phyloP scores from a whole-genome alignment of 2,329 filamentous ascomycete species.

The Trichocomaceae sp. region DNA sequence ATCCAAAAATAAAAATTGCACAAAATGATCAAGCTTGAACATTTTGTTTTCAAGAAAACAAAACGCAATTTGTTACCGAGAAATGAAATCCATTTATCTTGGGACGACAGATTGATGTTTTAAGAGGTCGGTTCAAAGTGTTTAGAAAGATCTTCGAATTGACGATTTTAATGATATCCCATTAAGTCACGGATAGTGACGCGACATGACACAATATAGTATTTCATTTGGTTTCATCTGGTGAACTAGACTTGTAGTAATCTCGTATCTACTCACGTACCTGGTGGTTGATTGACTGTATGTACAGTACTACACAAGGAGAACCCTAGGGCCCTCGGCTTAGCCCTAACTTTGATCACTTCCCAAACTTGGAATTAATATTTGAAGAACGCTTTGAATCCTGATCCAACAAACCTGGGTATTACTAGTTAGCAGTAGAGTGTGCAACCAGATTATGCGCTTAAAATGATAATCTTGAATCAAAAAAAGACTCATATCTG shows the following conservation, averaged over 20 bases:
- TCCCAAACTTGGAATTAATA: not conserved
- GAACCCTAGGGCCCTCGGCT: not conserved
- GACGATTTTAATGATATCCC: slow-evolving; percentile 13
- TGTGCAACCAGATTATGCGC: not conserved
- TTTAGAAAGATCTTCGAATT: slow-evolving; percentile 10
- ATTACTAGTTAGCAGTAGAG: not conserved
- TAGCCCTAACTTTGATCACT: not conserved
- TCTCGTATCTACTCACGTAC: not conserved
- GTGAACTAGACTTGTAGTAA: not conserved
- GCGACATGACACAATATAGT: not conserved
- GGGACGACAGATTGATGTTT: not conserved
- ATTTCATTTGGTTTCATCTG: not conserved
- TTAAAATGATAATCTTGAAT: not conserved
- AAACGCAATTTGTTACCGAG: slow-evolving; percentile 1
- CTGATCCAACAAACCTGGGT: not conserved
- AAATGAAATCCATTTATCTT: not conserved
- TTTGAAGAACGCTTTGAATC: not conserved
- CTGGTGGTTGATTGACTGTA: too few relatives aligned
- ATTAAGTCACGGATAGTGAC: not conserved
- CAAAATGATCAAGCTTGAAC: not conserved
- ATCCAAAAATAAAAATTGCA: not conserved
- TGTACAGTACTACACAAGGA: too few relatives aligned
- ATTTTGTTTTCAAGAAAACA: slow-evolving; percentile 2
- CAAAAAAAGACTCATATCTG: not conserved
- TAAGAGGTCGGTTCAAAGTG: slow-evolving; percentile 7